Evolutionary conservation across 106 monocot genomes (phyloP).

Genomic region (Dioscorea dumetorum): DNA sequence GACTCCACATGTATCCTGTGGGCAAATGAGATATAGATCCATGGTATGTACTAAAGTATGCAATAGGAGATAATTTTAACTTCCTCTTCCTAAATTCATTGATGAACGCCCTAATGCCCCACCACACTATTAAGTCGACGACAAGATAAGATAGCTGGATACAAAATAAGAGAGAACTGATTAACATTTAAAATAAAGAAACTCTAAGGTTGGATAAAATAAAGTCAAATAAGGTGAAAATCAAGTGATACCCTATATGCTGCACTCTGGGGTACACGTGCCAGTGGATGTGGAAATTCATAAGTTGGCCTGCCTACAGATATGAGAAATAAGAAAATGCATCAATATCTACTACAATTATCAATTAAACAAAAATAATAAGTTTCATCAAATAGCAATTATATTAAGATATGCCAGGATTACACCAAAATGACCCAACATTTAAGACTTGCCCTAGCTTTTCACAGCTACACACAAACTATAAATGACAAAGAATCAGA

Average conservation of each 20-base stretch:
- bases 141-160: constrained; percentile 66
- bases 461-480: too few relatives aligned
- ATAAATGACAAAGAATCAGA: too few relatives aligned
- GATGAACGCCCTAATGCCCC: constrained; percentile 58
- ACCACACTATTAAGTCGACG: constrained; percentile 67
- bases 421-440: too few relatives aligned
- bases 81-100: constrained; percentile 71
- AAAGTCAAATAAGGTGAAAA: constrained; percentile 1
- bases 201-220: too few relatives aligned
- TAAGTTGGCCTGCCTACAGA: constrained; percentile 88
- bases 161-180: not conserved
- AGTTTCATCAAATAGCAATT: too few relatives aligned
- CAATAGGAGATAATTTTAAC: constrained; percentile 56
- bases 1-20: constrained; percentile 96
- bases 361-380: too few relatives aligned
- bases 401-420: too few relatives aligned
- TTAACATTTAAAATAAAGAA: not conserved
- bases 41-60: constrained; percentile 83
- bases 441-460: too few relatives aligned
- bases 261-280: constrained; percentile 83
- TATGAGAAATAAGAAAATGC: constrained; percentile 26
- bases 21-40: constrained; percentile 94
- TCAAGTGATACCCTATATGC: constrained; percentile 55
- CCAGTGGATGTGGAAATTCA: constrained; percentile 87
- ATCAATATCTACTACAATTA: constrained; percentile 9